Evolutionary conservation across 768 basidiomycete genomes (phyloP).

Genomic region (Gymnopilus junonius): DNA sequence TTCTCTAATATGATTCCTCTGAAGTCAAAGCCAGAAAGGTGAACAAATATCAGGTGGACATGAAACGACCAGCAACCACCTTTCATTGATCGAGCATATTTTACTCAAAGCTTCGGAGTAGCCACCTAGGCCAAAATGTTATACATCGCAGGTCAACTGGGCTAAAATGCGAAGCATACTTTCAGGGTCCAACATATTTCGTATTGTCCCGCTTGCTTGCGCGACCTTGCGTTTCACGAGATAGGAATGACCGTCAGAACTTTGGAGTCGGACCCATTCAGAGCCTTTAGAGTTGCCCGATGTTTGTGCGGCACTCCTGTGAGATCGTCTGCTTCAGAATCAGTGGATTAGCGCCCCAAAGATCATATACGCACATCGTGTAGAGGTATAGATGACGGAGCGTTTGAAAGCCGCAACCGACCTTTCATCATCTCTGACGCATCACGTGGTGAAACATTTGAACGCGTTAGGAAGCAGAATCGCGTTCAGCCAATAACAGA

Average conservation of each 20-base stretch:
- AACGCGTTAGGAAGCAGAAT: not conserved
- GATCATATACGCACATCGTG: not conserved
- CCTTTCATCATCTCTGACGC: not conserved
- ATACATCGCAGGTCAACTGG: not conserved
- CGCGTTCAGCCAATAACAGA: not conserved
- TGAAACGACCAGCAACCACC: slow-evolving; percentile 46
- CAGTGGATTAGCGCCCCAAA: not conserved
- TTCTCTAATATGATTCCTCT: slow-evolving; percentile 83
- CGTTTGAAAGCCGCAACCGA: no score
- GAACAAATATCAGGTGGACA: not conserved
- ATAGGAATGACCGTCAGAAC: slow-evolving; percentile 82
- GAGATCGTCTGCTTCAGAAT: not conserved
- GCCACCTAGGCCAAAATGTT: slow-evolving; percentile 47
- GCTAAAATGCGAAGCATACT: slow-evolving; percentile 43
- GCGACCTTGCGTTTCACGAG: slow-evolving; percentile 79
- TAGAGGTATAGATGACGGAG: not conserved
- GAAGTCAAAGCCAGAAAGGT: not conserved
- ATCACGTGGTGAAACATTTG: not conserved
- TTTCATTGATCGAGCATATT: slow-evolving; percentile 70
- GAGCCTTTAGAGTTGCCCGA: not conserved
- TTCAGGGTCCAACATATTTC: slow-evolving; percentile 76
- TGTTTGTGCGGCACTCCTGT: not conserved
- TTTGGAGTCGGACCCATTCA: slow-evolving; percentile 77
- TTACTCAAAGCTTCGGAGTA: slow-evolving; percentile 78
- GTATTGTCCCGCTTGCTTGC: slow-evolving; percentile 78